Base-by-base conservation (phyloP, 2,329 filamentous ascomycete species). In the Dichotomopilus funicola region DNA sequence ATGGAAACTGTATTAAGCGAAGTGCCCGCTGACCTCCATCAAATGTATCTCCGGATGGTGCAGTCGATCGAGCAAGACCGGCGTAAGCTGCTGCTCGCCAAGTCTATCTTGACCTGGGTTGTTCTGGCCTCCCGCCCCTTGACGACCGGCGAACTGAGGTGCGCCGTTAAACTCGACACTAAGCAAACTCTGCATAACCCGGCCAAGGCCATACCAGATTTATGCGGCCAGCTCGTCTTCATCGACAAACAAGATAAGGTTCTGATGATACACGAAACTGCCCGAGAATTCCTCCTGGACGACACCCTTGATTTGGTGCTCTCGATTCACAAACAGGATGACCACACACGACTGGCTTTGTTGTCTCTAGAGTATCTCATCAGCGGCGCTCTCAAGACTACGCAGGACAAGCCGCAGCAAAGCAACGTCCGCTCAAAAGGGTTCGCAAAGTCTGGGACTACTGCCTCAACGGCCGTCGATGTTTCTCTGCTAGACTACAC, bases 41-140 rank as follows among this genome's bases (percentile, higher is more conserved):
- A 62, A 1, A 47, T 68, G 34, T 69, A 69, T 51, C 36, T 50
- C 4, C 58, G 61, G 40, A 68, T 68, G 60, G 44, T 64, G 31
- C 53, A 58, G 44, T 54, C 38, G 3, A 63, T 69, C 37, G 60
- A 63, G 37, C 49, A 45, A 1, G 58, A 66, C 42, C 56, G 13
- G 35, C 59, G 60, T 10, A 62, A 61, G 42, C 41, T 49, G 5
- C 51, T 56, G 33, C 54, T 69, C 4, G 64, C 63, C 57, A 66
- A 66, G 49, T 63, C 67, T 1, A 67, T 74, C 27, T 64, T 75
- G 5, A 63, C 56, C 2, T 75, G 72, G 72, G 61, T 65, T 35
- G 56, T 61, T 6, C 71, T 68, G 40, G 62, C 68, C 1, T 52
- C 62, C 13, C 62, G 69, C 33, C 71, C 71, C 0, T 55, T 75